These are phyloP conservation scores for Aspergillus chevalieri DNA, from an alignment of 2,329 filamentous ascomycete genomes.

Conservation along the genomic window DNA sequence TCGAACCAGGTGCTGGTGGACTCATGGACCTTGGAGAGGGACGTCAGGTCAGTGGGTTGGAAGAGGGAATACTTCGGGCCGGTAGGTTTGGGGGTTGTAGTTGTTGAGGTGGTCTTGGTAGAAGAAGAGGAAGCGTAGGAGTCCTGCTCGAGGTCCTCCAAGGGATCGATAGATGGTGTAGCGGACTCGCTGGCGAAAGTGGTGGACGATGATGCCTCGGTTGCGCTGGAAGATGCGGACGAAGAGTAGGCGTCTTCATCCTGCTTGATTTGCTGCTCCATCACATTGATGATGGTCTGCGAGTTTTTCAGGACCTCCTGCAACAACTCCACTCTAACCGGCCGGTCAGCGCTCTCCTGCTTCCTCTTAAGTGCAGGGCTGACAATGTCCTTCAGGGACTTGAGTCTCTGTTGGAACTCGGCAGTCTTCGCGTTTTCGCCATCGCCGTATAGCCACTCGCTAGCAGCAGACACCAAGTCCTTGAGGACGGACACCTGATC, in stretches of 20 bases:
- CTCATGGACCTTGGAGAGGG: slow-evolving; percentile 57
- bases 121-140: slow-evolving; percentile 36
- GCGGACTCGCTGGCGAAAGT: slow-evolving; percentile 26
- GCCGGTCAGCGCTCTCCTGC: slow-evolving; percentile 65
- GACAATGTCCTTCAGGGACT: slow-evolving; percentile 70
- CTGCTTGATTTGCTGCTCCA: slow-evolving; percentile 67
- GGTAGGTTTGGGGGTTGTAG: slow-evolving; percentile 30
- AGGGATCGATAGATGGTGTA: slow-evolving; percentile 41
- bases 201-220: slow-evolving; percentile 35
- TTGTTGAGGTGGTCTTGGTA: slow-evolving; percentile 27
- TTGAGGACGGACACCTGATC: slow-evolving; percentile 62
- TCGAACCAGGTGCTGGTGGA: slow-evolving; percentile 67
- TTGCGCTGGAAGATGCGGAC: slow-evolving; percentile 29
- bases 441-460: slow-evolving; percentile 88
- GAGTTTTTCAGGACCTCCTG: slow-evolving; percentile 67
- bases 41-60: slow-evolving; percentile 63
- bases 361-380: slow-evolving; percentile 69
- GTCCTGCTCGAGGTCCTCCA: slow-evolving; percentile 76
- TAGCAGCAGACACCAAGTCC: slow-evolving; percentile 60
- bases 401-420: slow-evolving; percentile 68
- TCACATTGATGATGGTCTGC: slow-evolving; percentile 61
- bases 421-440: slow-evolving; percentile 69
- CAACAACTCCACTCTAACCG: slow-evolving; percentile 61
- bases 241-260: slow-evolving; percentile 57
- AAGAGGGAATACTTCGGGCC: slow-evolving; percentile 62